Conservation (phyloP, 208 protist genomes). For the Kentomonas sorsogonicus region DNA sequence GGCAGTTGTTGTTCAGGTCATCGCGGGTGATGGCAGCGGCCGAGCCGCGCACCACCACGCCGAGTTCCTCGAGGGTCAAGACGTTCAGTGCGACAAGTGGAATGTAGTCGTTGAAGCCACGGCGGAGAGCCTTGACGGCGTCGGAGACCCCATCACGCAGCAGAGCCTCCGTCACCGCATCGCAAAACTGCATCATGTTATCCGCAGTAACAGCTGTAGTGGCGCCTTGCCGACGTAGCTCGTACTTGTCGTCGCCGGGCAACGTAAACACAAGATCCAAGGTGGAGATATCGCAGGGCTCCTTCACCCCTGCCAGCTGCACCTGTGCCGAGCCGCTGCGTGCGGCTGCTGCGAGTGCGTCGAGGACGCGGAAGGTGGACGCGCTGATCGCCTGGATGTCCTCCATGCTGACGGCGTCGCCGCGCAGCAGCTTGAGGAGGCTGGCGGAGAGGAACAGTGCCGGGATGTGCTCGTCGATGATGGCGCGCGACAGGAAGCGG, state of each 20-base stretch:
- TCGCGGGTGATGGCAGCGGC: slow-evolving; percentile 46
- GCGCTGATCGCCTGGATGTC: slow-evolving; percentile 64
- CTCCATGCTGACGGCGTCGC: slow-evolving; percentile 56
- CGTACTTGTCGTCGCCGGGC: slow-evolving; percentile 58
- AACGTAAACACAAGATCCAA: slow-evolving; percentile 73
- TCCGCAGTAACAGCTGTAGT: slow-evolving; percentile 32
- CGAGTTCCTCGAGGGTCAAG: slow-evolving; percentile 62
- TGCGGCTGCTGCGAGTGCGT: slow-evolving; percentile 31
- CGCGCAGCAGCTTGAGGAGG: slow-evolving; percentile 67
- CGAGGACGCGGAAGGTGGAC: slow-evolving; percentile 37
- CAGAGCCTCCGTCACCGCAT: slow-evolving; percentile 46
- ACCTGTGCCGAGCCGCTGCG: slow-evolving; percentile 11
- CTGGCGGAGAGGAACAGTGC: slow-evolving; percentile 64
- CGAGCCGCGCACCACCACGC: slow-evolving; percentile 52
- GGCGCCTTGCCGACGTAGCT: slow-evolving; percentile 37
- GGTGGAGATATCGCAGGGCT: slow-evolving; percentile 36
- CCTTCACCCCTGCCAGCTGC: slow-evolving; percentile 25
- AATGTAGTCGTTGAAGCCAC: slow-evolving; percentile 73
- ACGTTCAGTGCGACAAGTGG: slow-evolving; percentile 55
- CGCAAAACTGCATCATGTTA: slow-evolving; percentile 74
- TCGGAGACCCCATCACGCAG: slow-evolving; percentile 55
- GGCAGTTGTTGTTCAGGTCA: slow-evolving; percentile 63
- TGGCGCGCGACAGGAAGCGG: slow-evolving; percentile 62
- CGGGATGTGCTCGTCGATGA: slow-evolving; percentile 77
- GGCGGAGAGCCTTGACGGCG: slow-evolving; percentile 45